phyloP scores from a whole-genome alignment of 306 rosid genomes.

The Luffa acutangula region DNA sequence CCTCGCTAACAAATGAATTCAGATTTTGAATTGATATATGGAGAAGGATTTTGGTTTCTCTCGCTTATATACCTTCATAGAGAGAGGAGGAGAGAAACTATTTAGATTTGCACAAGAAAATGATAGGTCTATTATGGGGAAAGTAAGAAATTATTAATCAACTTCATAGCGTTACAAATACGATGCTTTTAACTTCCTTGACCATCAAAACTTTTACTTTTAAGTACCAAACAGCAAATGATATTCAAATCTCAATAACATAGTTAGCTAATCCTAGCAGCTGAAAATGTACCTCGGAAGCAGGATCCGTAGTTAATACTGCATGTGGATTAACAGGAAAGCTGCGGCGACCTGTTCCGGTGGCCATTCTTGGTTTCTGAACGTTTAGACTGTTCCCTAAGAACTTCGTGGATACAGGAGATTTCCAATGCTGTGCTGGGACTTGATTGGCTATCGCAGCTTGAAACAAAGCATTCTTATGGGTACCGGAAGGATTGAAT shows the following conservation, averaged over 20 bases:
- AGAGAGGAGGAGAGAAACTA: background rate
- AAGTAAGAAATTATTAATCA: background rate
- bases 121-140: background rate
- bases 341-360: conserved; percentile 29
- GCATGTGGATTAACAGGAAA: conserved; percentile 36
- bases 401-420: conserved; percentile 34
- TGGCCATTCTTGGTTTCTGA: conserved; percentile 34
- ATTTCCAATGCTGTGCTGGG: conserved; percentile 26
- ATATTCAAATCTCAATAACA: conserved; percentile 1
- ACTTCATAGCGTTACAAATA: background rate
- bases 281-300: conserved; percentile 39
- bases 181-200: background rate
- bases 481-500: conserved; percentile 39
- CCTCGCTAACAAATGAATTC: background rate
- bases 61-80: background rate
- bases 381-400: conserved; percentile 38
- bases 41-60: background rate
- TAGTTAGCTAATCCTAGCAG: background rate
- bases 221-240: background rate
- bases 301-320: conserved; percentile 38
- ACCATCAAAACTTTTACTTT: background rate
- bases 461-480: conserved; percentile 37
- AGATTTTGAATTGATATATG: background rate
- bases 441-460: conserved; percentile 34
- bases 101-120: background rate